These are phyloP conservation scores for Alternaria triticina DNA, from an alignment of 2,329 filamentous ascomycete genomes.

Conservation along the genomic window DNA sequence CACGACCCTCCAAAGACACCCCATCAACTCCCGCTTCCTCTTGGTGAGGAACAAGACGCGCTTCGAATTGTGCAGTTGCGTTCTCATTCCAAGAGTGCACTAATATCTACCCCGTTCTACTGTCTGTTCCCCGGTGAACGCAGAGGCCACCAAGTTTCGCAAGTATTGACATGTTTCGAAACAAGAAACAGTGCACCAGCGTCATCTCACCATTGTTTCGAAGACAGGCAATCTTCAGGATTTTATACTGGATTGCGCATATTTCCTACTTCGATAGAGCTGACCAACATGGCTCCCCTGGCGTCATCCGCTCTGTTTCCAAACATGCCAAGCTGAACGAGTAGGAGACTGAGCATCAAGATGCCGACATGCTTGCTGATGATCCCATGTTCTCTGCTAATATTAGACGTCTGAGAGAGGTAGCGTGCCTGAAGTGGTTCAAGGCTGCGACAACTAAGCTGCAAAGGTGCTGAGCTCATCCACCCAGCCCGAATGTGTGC, in stretches of 20 bases:
- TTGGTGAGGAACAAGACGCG: background rate
- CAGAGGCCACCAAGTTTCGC: constrained; percentile 1
- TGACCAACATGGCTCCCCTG: constrained; percentile 5
- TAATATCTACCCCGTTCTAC: background rate
- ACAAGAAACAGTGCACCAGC: constrained; percentile 7
- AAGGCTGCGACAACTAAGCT: constrained; percentile 18
- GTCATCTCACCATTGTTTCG: constrained; percentile 13
- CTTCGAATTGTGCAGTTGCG: background rate
- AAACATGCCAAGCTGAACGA: background rate
- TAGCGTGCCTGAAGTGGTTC: constrained; percentile 12
- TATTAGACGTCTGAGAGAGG: constrained; percentile 2
- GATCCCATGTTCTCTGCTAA: constrained; percentile 15
- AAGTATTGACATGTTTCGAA: constrained; percentile 9
- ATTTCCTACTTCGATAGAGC: background rate
- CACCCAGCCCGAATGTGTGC: constrained; percentile 14
- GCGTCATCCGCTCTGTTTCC: background rate
- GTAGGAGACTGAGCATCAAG: background rate
- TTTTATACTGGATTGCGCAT: background rate
- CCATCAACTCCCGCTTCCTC: background rate
- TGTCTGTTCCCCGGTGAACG: background rate
- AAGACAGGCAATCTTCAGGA: background rate
- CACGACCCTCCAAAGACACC: background rate
- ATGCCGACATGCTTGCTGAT: constrained; percentile 6
- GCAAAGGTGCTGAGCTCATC: constrained; percentile 15
- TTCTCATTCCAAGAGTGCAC: background rate